phyloP scores from a whole-genome alignment of 2,329 filamentous ascomycete species.

The Calonectria fujianensis region DNA sequence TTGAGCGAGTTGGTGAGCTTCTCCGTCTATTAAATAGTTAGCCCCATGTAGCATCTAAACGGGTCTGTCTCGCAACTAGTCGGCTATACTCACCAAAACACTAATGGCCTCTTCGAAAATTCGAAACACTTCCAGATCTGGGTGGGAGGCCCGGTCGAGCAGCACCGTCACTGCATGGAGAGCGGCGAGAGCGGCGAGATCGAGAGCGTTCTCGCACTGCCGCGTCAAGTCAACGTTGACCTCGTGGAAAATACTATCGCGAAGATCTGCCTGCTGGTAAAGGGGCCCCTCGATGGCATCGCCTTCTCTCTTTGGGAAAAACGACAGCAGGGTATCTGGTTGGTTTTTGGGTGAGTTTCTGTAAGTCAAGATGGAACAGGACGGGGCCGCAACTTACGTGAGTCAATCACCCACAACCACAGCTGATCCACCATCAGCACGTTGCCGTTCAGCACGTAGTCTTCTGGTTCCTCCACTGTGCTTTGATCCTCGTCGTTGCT shows the following conservation, averaged over 20 bases:
- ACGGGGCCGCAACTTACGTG: constrained; percentile 61
- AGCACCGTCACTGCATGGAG: constrained; percentile 78
- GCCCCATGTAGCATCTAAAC: no score
- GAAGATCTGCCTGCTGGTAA: constrained; percentile 76
- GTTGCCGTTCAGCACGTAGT: constrained; percentile 71
- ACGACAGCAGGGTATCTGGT: constrained; percentile 70
- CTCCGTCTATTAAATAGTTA: constrained; percentile 68
- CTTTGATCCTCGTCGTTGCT: constrained; percentile 55
- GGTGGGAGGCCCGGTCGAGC: constrained; percentile 75
- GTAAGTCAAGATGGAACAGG: accelerated
- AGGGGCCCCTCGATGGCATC: constrained; percentile 72
- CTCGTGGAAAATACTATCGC: constrained; percentile 79
- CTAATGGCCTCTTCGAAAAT: constrained; percentile 81
- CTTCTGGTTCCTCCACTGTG: constrained; percentile 58
- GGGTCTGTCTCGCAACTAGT: accelerated
- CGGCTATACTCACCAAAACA: constrained; percentile 67
- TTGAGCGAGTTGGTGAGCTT: constrained; percentile 78
- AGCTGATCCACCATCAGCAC: constrained; percentile 81
- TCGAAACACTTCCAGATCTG: constrained; percentile 77
- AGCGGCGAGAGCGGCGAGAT: constrained; percentile 77
- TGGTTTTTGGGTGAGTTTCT: background rate
- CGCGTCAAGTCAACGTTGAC: constrained; percentile 79
- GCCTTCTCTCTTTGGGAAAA: constrained; percentile 74
- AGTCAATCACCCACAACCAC: constrained; percentile 77
- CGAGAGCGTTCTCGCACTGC: constrained; percentile 76